phyloP scores from a whole-genome alignment of 345 rosid genomes.

The Eucalyptus microcorys region DNA sequence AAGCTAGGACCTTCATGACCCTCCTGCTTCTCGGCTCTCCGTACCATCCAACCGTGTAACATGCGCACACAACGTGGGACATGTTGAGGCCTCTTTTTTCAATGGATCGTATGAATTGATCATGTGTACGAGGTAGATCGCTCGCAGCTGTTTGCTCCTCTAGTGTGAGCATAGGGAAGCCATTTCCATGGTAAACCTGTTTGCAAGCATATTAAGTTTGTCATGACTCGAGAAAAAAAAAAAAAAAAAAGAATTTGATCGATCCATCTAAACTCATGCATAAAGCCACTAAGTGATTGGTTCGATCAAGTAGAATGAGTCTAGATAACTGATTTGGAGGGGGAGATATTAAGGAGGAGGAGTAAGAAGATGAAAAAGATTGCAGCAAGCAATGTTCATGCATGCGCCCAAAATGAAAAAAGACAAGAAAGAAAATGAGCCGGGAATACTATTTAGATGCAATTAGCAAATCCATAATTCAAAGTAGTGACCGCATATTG shows the following conservation, averaged over 20 bases:
- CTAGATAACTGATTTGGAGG: neutral
- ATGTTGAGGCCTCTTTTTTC: conserved; percentile 28
- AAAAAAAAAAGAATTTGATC: neutral
- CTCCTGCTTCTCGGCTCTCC: conserved; percentile 7
- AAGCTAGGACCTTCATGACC: neutral
- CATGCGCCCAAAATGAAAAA: neutral
- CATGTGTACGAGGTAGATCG: conserved; percentile 32
- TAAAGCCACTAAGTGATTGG: neutral
- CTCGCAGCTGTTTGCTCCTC: conserved; percentile 39
- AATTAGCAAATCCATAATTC: neutral
- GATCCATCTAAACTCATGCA: neutral
- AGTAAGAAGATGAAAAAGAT: neutral
- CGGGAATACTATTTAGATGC: neutral
- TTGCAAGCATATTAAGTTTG: neutral
- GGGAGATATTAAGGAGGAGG: neutral
- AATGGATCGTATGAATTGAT: conserved; percentile 31
- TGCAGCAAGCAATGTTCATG: neutral
- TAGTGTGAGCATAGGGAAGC: conserved; percentile 49
- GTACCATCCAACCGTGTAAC: conserved; percentile 59
- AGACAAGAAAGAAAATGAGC: neutral
- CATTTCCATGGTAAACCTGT: conserved; percentile 32
- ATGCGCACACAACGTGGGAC: conserved; percentile 52
- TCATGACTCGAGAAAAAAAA: neutral
- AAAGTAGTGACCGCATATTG: neutral
- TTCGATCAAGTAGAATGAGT: neutral